phyloP scores from a whole-genome alignment of 2,329 filamentous ascomycete species.

The Sporothrix globosa region DNA sequence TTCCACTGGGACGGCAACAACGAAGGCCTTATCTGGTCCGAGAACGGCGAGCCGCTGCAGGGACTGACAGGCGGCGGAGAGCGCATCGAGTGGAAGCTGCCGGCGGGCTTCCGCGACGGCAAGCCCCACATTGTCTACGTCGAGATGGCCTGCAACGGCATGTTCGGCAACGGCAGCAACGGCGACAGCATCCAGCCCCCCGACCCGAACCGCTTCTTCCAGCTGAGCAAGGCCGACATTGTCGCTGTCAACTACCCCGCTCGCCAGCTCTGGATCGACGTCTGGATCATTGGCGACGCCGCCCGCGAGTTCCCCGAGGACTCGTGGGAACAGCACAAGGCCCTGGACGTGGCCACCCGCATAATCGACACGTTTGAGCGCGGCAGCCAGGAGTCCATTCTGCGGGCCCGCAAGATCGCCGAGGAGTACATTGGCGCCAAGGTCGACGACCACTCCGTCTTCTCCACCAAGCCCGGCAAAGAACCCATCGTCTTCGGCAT shows the following conservation, averaged over 20 bases:
- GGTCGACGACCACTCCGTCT: conserved; percentile 82
- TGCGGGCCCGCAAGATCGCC: conserved; percentile 79
- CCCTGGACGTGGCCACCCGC: conserved; percentile 77
- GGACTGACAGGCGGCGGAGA: conserved; percentile 90
- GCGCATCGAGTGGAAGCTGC: conserved; percentile 87
- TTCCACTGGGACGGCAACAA: conserved; percentile 95
- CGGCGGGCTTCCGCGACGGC: conserved; percentile 77
- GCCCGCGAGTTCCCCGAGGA: conserved; percentile 87
- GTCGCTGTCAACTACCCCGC: conserved; percentile 87
- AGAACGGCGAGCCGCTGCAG: conserved; percentile 86
- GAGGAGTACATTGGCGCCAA: conserved; percentile 78
- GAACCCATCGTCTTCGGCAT: conserved; percentile 82
- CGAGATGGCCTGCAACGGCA: conserved; percentile 97
- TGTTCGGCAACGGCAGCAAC: conserved; percentile 88
- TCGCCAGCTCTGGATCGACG: conserved; percentile 82
- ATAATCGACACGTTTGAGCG: conserved; percentile 91
- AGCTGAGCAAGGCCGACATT: conserved; percentile 77
- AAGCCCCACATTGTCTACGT: conserved; percentile 89
- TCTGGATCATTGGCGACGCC: conserved; percentile 94
- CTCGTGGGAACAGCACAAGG: conserved; percentile 86
- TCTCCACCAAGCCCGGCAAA: conserved; percentile 70
- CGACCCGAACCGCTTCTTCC: conserved; percentile 79
- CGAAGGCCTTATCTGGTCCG: conserved; percentile 91
- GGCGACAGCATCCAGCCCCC: conserved; percentile 89
- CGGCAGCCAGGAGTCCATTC: conserved; percentile 75